These are phyloP conservation scores for Sporothrix pallida DNA, from an alignment of 2,329 filamentous ascomycete species.

Conservation along the genomic window DNA sequence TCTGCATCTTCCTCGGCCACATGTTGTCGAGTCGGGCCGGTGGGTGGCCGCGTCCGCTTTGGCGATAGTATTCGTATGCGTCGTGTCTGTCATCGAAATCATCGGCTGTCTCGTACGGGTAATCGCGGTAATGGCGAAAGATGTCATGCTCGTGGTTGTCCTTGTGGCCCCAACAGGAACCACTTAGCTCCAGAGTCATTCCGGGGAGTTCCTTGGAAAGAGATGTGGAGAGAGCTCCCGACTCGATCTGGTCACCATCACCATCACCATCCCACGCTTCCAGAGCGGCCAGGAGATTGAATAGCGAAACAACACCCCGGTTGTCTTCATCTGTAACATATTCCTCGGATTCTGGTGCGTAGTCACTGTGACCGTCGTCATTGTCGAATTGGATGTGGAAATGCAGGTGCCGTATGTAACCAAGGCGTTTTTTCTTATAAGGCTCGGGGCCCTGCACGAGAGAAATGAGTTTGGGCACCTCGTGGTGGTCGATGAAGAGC, in stretches of 20 bases:
- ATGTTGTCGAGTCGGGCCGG: background rate
- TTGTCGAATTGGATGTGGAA: background rate
- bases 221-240: too few relatives aligned
- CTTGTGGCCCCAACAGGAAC: background rate
- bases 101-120: background rate
- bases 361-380: background rate
- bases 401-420: background rate
- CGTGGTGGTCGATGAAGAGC: background rate
- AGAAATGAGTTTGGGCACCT: background rate
- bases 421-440: background rate
- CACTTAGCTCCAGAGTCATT: background rate
- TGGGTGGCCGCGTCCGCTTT: background rate
- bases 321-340: background rate
- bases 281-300: too few relatives aligned
- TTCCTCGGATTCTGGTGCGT: background rate
- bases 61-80: background rate
- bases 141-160: background rate
- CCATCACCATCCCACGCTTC: too few relatives aligned
- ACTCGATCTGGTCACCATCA: too few relatives aligned
- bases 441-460: background rate
- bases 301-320: too few relatives aligned
- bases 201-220: background rate
- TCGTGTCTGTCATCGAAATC: background rate
- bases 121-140: conserved; percentile 3
- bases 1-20: too few relatives aligned